These are phyloP conservation scores for Kwoniella dejecticola DNA, from an alignment of 768 basidiomycete species.

Conservation along the genomic window DNA sequence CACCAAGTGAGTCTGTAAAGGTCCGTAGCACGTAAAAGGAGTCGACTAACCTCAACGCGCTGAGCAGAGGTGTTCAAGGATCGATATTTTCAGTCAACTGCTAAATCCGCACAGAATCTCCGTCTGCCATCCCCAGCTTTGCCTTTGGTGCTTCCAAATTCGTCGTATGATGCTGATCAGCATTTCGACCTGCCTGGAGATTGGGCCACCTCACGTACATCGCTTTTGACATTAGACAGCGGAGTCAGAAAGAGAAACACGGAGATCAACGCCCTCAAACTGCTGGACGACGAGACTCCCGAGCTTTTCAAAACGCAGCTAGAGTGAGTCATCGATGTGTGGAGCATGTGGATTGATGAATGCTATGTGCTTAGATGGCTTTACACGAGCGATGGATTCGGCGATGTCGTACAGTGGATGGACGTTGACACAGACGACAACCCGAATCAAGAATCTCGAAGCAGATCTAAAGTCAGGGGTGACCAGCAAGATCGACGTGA, in stretches of 20 bases:
- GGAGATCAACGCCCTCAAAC: background rate
- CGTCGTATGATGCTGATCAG: constrained; percentile 14
- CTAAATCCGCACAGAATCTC: constrained; percentile 62
- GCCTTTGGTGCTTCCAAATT: background rate
- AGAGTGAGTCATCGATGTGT: constrained; percentile 60
- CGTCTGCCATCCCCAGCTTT: constrained; percentile 43
- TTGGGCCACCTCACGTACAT: background rate
- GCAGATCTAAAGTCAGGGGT: constrained; percentile 52
- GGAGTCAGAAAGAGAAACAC: background rate
- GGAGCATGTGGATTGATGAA: constrained; percentile 48
- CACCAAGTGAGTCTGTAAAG: constrained; percentile 71
- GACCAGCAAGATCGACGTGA: constrained; percentile 67
- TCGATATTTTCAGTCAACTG: constrained; percentile 67
- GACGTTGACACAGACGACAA: constrained; percentile 60
- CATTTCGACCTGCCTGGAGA: constrained; percentile 6
- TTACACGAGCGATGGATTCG: constrained; percentile 84
- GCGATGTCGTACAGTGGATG: constrained; percentile 62
- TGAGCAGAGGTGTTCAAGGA: constrained; percentile 69
- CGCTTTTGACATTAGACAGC: background rate
- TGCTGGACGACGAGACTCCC: constrained; percentile 61
- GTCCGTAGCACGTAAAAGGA: background rate
- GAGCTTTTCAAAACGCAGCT: constrained; percentile 84
- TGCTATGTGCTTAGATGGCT: constrained; percentile 59
- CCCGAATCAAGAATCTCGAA: constrained; percentile 60
- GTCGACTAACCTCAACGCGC: too few relatives aligned